A percentile compares a stretch with the other conserved stretches of the same genome.
These are phyloP conservation scores for Eimeria acervulina DNA, from an alignment of 169 alveolate species.

Conservation along the genomic window DNA sequence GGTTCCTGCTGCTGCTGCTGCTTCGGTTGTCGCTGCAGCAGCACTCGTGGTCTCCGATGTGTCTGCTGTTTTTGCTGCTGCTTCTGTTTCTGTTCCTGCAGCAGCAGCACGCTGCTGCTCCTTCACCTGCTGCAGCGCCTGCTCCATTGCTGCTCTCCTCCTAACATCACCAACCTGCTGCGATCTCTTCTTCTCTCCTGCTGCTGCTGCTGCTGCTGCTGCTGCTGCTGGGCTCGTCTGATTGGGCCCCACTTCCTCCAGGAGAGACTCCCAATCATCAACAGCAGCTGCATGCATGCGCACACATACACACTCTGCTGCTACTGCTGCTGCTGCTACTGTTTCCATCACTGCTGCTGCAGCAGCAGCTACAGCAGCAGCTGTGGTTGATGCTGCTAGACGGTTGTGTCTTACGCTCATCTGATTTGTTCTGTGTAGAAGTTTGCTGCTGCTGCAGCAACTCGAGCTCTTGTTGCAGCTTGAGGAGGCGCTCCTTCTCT, in stretches of 20 bases:
- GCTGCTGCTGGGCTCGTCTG: neutral
- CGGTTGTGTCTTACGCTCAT: too few relatives aligned
- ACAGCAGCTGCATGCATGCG: neutral
- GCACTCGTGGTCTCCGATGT: constrained; percentile 19
- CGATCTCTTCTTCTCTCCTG: constrained; percentile 83
- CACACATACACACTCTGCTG: neutral
- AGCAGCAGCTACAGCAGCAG: constrained; percentile 28
- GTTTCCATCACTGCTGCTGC: constrained; percentile 70
- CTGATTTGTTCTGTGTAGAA: too few relatives aligned
- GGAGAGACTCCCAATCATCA: constrained; percentile 8
- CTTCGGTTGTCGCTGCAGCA: constrained; percentile 63
- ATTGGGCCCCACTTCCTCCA: neutral
- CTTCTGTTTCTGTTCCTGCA: too few relatives aligned
- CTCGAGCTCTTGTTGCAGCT: constrained; percentile 39
- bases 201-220: constrained; percentile 79
- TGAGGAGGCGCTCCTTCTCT: neutral
- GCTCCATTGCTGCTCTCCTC: constrained; percentile 73
- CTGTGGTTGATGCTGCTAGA: too few relatives aligned
- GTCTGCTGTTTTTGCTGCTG: constrained; percentile 12
- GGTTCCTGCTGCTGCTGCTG: neutral
- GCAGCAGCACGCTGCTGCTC: constrained; percentile 87
- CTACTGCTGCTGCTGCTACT: constrained; percentile 59
- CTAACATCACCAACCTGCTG: constrained; percentile 83
- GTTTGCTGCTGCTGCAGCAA: too few relatives aligned
- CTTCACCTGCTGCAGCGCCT: constrained; percentile 88